Evolutionary conservation across 495 filamentous ascomycete genomes (phyloP).

Genomic region (Aspergillus sclerotioniger): DNA sequence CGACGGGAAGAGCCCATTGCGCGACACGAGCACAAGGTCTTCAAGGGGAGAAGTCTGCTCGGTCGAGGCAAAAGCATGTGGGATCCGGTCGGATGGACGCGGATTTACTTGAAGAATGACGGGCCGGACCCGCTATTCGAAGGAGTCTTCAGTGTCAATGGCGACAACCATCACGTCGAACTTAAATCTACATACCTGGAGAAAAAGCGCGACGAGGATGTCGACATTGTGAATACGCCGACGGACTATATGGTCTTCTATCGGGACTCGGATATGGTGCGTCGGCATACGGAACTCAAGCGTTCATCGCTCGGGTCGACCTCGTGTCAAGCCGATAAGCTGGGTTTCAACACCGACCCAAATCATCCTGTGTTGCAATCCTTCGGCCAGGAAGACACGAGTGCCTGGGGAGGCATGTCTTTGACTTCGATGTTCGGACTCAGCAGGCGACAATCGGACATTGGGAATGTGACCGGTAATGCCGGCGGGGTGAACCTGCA

Average conservation of each 20-base stretch:
- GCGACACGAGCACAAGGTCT: conserved; percentile 74
- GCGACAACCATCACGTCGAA: conserved; percentile 87
- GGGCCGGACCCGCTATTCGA: conserved; percentile 81
- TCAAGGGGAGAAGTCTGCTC: conserved; percentile 75
- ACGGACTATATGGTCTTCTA: conserved; percentile 88
- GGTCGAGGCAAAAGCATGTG: conserved; percentile 62
- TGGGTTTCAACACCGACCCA: conserved; percentile 67
- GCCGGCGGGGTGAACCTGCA: conserved; percentile 80
- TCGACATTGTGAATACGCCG: conserved; percentile 54
- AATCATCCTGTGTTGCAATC: conserved; percentile 61
- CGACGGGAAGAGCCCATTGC: conserved; percentile 61
- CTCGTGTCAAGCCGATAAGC: conserved; percentile 63
- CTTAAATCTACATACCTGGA: conserved; percentile 68
- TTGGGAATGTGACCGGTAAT: conserved; percentile 62
- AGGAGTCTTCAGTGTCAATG: conserved; percentile 77
- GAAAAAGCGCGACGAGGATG: conserved; percentile 73
- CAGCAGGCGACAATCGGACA: conserved; percentile 50
- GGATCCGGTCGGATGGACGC: conserved; percentile 82
- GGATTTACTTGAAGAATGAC: conserved; percentile 74
- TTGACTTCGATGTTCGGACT: conserved; percentile 56
- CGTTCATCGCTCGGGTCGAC: conserved; percentile 37
- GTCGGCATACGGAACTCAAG: conserved; percentile 52
- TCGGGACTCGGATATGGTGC: conserved; percentile 80
- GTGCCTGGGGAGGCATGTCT: conserved; percentile 53
- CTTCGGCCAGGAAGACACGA: conserved; percentile 38